Evolutionary conservation across 805 yeast genomes (phyloP), one percentile per base, ranked within the genome.

Genomic region (Yarrowia bubula): DNA sequence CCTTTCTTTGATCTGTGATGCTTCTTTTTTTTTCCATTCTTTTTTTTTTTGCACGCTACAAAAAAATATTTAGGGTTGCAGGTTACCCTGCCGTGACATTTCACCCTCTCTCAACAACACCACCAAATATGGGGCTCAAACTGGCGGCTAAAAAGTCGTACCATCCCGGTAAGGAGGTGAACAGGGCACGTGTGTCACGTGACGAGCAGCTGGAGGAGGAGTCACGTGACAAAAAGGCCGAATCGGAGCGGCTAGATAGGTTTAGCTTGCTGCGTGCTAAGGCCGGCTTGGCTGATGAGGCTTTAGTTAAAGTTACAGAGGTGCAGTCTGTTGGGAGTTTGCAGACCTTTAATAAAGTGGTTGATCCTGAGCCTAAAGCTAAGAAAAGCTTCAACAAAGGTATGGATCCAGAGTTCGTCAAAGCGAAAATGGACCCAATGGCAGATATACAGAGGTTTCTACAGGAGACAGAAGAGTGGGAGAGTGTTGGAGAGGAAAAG

Each of bases 141-240:
- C 31, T 55, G 38, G 61, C 61, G 28, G 6, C 61, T 5, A 38
- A 55, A 31, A 55, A 55, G 47, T 39, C 61, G 61, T 55, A 55
- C 14, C 61, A 55, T 17, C 61, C 61, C 1, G 61, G 38, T 4
- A 55, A 55, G 31, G 47, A 55, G 47, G 17, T 15, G 28, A 55
- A 55, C 38, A n/a, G 7, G 38, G 61, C 61, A 0, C 47, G 61
- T 6, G 61, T 55, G 61, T 47, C 46, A 31, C 61, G 61, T 31
- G 61, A 55, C 38, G 61, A 55, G 47, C 38, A 17, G 15, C 28
- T 8, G 13, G 47, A 39, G 47, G 13, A 3, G 9, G 47, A 55
- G 15, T 39, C 46, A 38, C 46, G 61, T 28, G 61, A 55, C 8
- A 6, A 15, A 8, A 6, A 11, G 39, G 47, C 41, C 11, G 47